Evolutionary conservation across 768 basidiomycete genomes (phyloP), one percentile per base, ranked within the genome.

Genomic region (Trametes cubensis): DNA sequence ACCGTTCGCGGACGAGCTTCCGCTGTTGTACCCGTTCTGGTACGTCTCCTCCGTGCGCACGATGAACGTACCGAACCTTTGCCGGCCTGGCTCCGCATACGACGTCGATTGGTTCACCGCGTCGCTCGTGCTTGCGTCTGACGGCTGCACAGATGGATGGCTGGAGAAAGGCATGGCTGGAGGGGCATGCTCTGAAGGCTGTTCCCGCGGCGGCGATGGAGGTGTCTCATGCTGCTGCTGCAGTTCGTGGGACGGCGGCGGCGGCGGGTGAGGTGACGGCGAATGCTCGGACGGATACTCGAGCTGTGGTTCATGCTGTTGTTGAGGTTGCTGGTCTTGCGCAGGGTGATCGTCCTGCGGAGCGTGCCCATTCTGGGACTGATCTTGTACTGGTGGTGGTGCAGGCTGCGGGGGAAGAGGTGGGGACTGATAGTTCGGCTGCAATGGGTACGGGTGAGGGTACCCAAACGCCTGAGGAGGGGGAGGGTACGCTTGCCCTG

Each of bases 371-470:
- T 25, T 23, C 46, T 20, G 23, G 18, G 38, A 7, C 20, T 55
- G 54, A 40, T 49, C 34, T n/a, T 41, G 26, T 18, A 11, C 39
- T 14, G 20, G 6, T 7, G 50, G 28, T 7, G 50, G 28, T n/a
- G 34, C 4, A 17, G 28, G 50, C 7, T 51, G 50, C 7, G 50
- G 55, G 44, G 10, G 55, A 39, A 55, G 18, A 41, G 56, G 60
- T 13, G 56, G 52, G 41, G 60, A 40, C 50, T 54, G 62, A 34
- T 54, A 61, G 50, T 46, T 41, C 28, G 55, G 60, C 45, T 55
- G 60, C 3, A 58, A 61, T 2, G 67, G 62, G 47, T 67, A 67
- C 21, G 64, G 44, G 48, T 72, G 70, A 4, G 68, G 68, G 26
- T 65, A 59, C 25, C 68, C 66, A 23, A 64, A 59, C 21, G 62